A percentile compares a stretch with the other conserved stretches of the same genome.
Conservation (phyloP, 75 land plant species). For the Cunninghamia lanceolata region DNA sequence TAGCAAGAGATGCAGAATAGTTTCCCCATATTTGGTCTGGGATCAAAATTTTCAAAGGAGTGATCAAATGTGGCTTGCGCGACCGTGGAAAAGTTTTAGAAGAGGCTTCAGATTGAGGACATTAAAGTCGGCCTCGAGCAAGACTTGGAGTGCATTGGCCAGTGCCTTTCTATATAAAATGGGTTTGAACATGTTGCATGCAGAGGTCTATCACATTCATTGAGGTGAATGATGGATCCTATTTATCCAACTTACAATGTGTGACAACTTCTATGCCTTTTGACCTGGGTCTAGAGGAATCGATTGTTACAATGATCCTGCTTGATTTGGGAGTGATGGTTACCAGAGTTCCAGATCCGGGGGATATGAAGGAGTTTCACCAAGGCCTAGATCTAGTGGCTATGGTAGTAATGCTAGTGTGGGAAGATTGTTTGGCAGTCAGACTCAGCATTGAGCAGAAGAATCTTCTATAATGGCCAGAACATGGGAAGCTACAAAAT, state of each 20-base stretch:
- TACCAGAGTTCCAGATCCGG: conserved; percentile 5
- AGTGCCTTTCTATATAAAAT: conserved; percentile 54
- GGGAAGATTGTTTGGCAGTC: not conserved
- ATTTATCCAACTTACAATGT: no score
- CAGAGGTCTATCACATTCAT: conserved; percentile 88
- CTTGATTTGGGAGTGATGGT: not conserved
- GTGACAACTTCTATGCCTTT: no score
- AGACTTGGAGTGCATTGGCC: conserved; percentile 64
- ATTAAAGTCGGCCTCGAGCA: conserved; percentile 73
- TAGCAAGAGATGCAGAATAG: no score
- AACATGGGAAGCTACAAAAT: no score
- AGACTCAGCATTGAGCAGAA: not conserved
- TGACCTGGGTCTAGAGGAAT: not conserved
- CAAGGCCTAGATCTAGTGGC: conserved; percentile 7
- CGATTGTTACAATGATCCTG: not conserved
- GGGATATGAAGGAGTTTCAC: not conserved
- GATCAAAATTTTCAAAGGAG: no score
- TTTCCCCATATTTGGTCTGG: no score
- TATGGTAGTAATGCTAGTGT: not conserved
- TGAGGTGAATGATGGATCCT: no score
- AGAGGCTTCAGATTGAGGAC: conserved; percentile 65
- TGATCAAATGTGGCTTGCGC: not conserved
- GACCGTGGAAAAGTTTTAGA: conserved; percentile 33
- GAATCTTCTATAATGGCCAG: not conserved
- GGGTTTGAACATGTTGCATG: conserved; percentile 88